A percentile compares a stretch with the other conserved stretches of the same genome.
Conservation (phyloP, 805 yeast species). For the Kodamaea lidongshanica region DNA sequence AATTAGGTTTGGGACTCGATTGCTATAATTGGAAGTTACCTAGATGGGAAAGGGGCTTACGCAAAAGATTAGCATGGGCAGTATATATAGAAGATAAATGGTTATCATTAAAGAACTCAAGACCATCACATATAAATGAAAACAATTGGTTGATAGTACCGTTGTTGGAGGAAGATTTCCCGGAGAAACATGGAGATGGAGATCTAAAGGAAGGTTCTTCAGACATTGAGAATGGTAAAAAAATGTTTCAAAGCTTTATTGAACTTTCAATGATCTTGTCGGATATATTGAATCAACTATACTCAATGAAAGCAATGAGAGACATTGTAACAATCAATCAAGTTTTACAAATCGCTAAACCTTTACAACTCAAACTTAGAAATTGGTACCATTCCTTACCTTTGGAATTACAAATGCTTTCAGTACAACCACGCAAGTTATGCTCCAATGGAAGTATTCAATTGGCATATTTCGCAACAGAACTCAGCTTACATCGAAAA, state of each 20-base stretch:
- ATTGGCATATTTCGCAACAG: slow-evolving; percentile 83
- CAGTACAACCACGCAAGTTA: slow-evolving; percentile 53
- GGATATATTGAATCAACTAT: slow-evolving; percentile 66
- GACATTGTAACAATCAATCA: slow-evolving; percentile 55
- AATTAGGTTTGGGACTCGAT: slow-evolving; percentile 84
- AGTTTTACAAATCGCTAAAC: slow-evolving; percentile 72
- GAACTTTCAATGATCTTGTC: slow-evolving; percentile 62
- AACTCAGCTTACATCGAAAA: slow-evolving; percentile 76
- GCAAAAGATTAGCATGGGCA: slow-evolving; percentile 93
- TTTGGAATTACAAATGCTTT: slow-evolving; percentile 53
- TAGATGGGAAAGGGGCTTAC: slow-evolving; percentile 86
- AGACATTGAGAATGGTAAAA: slow-evolving; percentile 66
- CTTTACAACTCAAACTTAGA: slow-evolving; percentile 62
- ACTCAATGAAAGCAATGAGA: slow-evolving; percentile 60
- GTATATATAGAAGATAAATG: slow-evolving; percentile 89
- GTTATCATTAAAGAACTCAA: slow-evolving; percentile 72
- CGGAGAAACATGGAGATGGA: slow-evolving; percentile 56
- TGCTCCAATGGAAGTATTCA: slow-evolving; percentile 76
- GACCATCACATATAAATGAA: slow-evolving; percentile 76
- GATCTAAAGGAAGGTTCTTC: slow-evolving; percentile 52
- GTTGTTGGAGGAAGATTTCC: slow-evolving; percentile 70
- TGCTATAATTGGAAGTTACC: slow-evolving; percentile 90
- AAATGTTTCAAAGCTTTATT: slow-evolving; percentile 61
- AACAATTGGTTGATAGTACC: slow-evolving; percentile 75
- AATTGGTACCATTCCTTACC: slow-evolving; percentile 77